Evolutionary conservation across 352 stramenopile genomes (phyloP).

Genomic region (Pythium folliculosum): DNA sequence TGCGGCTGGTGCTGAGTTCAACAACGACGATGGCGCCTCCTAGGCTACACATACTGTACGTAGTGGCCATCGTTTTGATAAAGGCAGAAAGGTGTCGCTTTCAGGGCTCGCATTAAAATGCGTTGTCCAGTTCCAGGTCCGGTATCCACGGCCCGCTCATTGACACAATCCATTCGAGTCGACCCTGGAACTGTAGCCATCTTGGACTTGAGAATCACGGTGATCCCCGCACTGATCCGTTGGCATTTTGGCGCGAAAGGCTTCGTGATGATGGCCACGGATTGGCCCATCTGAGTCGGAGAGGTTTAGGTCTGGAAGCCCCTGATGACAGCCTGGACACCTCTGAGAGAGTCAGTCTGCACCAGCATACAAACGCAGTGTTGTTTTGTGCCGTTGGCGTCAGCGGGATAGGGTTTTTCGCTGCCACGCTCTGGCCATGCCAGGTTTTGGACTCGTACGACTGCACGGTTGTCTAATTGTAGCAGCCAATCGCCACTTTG

Average conservation of each 20-base stretch:
- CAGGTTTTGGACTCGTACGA: slow-evolving; percentile 1
- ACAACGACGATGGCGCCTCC: too few relatives aligned
- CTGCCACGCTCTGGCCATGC: slow-evolving; percentile 18
- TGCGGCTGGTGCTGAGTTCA: too few relatives aligned
- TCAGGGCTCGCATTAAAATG: too few relatives aligned
- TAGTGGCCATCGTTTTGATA: too few relatives aligned
- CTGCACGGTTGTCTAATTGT: slow-evolving; percentile 18
- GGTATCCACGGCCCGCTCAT: too few relatives aligned
- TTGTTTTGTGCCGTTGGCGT: slow-evolving; percentile 1
- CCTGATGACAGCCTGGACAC: slow-evolving; percentile 5
- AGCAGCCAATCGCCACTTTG: slow-evolving; percentile 23
- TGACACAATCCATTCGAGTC: too few relatives aligned
- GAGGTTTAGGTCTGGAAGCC: background rate
- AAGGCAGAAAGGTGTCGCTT: too few relatives aligned
- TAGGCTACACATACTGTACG: too few relatives aligned
- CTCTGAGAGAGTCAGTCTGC: slow-evolving; percentile 23
- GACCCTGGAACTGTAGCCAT: background rate
- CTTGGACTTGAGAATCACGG: background rate
- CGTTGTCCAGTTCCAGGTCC: too few relatives aligned
- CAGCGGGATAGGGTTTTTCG: slow-evolving; percentile 13
- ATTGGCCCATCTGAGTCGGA: background rate
- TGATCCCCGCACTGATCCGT: background rate
- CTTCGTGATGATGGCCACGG: background rate
- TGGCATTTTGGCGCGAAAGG: background rate
- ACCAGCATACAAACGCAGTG: slow-evolving; percentile 7